Evolutionary conservation across 306 rosid genomes (phyloP), one percentile per base, ranked within the genome.

Genomic region (Castanea crenata): DNA sequence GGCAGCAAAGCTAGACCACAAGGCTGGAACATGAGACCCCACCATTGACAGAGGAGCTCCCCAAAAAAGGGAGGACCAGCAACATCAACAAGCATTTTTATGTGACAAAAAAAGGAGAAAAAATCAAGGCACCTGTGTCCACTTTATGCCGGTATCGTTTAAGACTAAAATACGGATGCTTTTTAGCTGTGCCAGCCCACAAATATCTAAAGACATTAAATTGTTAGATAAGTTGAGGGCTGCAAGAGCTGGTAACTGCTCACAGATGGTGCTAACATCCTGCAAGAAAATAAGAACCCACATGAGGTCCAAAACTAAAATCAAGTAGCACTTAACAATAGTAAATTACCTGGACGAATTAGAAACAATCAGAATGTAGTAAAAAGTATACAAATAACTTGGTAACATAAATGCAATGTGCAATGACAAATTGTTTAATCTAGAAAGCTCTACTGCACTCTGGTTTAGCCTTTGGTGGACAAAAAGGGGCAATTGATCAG

Each of bases 241-340:
- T 82, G 59, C n/a, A 80, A 94, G 89, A 81, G 81, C 78, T 78
- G 89, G 91, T 64, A 94, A 80, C 82, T 92, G 95, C 69, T 85
- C 93, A 80, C 97, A 94, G 83, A 92, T 88, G 63, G 67, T 86
- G 69, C 92, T 91, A 68, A 92, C 85, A 75, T 92, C 97, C 99
- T 94, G 94, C 84, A 84, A 73, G 75, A 69, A 88, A 61, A 29
- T 63, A 63, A 4, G 29, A 27, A 27, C 71, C 69, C 34, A 25
- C 34, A 51, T 65, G 41, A 75, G 51, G 44, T 56, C 46, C 71
- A 35, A 5, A 10, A 64, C 51, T 49, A 54, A 38, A 56, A 32
- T 52, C 18, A 62, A 62, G n/a, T 13, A 29, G 69, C 69, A 27
- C 69, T 57, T 8, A 20, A 3, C 8, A n/a, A 57, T 5, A 57